Base-by-base conservation (phyloP, 2,329 filamentous ascomycete genomes). In the Clonostachys sp. region DNA sequence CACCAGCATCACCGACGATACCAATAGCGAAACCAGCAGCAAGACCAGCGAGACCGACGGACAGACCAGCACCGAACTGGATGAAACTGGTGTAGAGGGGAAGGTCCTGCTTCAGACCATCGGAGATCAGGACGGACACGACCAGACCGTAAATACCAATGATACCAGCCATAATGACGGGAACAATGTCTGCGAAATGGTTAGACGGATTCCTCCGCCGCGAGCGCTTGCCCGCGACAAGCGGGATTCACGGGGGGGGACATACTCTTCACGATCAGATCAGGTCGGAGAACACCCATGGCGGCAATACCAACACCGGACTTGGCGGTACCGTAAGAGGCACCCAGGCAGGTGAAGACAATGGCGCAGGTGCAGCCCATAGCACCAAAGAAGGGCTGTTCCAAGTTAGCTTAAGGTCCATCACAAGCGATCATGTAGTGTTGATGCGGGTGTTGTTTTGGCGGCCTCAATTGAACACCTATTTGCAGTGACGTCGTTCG, bases 101-200 rank as follows among this genome's bases (percentile, higher is more conserved):
- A 52, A 87, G 72, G 55, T 81, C 66, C 72, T 92, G 87, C 60
- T 77, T 78, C 55, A 94, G 76, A 61, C 83, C 84, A 68, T 90
- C 87, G 64, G 89, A 91, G 65, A 94, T 90, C 63, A 94, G 74
- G 68, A 94, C 89, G 16, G 89, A 91, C 52, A 92, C 88, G 73
- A 94, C 89, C 56, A 94, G 81, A 62, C 89, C 89, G 77, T 94
- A 99, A 72, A 99, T 97, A 87, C 90, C 94, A 75, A 99, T 97
- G 74, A 99, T 99, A 97, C 94, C 94, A 80, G 94, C 94, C 94
- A 99, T 99, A 85, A 99, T 96, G 74, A 97, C 94, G 69, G 94
- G 94, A 56, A 97, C 92, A 72, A 97, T 96, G 82, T 96, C 92
- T 97, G 58, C 10, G 44, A 17, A 6, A 20, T 1, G 18, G 17